A percentile compares a stretch with the other conserved stretches of the same genome.
phyloP scores from a whole-genome alignment of 495 filamentous ascomycete species.

The Xylaria acuta region DNA sequence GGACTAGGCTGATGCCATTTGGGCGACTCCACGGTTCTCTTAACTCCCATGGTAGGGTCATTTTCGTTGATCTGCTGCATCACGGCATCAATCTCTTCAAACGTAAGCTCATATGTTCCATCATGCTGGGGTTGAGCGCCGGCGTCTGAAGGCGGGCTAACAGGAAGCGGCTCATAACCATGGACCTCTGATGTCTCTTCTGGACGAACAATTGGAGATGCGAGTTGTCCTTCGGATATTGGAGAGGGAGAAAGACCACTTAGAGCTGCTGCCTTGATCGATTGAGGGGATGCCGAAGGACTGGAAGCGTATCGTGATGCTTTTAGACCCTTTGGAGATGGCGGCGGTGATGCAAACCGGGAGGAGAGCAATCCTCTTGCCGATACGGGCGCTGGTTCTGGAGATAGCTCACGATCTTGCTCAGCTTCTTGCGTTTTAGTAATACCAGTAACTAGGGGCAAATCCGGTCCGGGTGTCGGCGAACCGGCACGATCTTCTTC shows the following conservation, averaged over 20 bases:
- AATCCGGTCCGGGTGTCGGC: constrained; percentile 43
- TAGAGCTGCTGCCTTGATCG: constrained; percentile 32
- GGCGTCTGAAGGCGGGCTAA: constrained; percentile 38
- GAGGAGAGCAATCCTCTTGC: constrained; percentile 32
- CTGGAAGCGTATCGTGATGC: constrained; percentile 51
- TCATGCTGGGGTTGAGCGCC: constrained; percentile 28
- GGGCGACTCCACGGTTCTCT: constrained; percentile 60
- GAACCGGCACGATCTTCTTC: constrained; percentile 50
- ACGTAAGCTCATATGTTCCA: constrained; percentile 59
- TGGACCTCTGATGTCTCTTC: constrained; percentile 37
- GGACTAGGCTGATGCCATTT: constrained; percentile 53
- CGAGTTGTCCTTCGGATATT: constrained; percentile 32
- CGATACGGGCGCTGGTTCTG: constrained; percentile 27
- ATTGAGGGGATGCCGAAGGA: constrained; percentile 45
- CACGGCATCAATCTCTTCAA: constrained; percentile 82
- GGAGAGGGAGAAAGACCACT: constrained; percentile 42
- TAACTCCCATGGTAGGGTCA: constrained; percentile 74
- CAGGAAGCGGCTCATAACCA: constrained; percentile 38
- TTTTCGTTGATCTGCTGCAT: constrained; percentile 81
- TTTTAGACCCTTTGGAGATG: constrained; percentile 43
- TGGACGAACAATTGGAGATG: constrained; percentile 28
- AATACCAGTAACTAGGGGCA: constrained; percentile 27
- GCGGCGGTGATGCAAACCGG: constrained; percentile 40
- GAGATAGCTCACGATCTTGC: constrained; percentile 29
- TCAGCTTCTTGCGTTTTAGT: constrained; percentile 34